A percentile compares a stretch with the other conserved stretches of the same genome.
Evolutionary conservation across 2,329 filamentous ascomycete genomes (phyloP).

Genomic region (Exophiala xenobiotica): DNA sequence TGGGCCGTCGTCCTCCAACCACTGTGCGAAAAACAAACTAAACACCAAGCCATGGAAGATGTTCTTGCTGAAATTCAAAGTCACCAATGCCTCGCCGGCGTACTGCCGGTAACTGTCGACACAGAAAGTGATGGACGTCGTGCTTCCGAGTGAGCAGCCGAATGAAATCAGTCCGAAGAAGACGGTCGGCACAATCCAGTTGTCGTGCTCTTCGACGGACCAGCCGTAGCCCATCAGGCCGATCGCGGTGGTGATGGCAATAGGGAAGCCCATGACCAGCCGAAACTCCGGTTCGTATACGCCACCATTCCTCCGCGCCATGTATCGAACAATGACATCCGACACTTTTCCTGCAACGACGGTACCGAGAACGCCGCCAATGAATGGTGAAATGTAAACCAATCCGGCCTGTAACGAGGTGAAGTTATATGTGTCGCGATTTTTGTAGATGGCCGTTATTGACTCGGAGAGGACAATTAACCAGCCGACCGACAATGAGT

Average conservation of each 20-base stretch:
- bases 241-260: slow-evolving; percentile 73
- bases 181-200: slow-evolving; percentile 87
- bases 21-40: slow-evolving; percentile 80
- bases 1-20: slow-evolving; percentile 73
- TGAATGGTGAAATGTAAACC: slow-evolving; percentile 84
- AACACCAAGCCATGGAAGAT: slow-evolving; percentile 88
- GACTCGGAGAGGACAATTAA: slow-evolving; percentile 91
- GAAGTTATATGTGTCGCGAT: slow-evolving; percentile 72
- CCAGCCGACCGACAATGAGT: slow-evolving; percentile 88
- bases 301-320: slow-evolving; percentile 84
- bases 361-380: slow-evolving; percentile 86
- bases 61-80: slow-evolving; percentile 92
- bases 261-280: slow-evolving; percentile 80
- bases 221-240: slow-evolving; percentile 97
- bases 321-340: slow-evolving; percentile 76
- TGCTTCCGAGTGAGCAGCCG: slow-evolving; percentile 84
- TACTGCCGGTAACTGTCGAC: slow-evolving; percentile 93
- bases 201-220: slow-evolving; percentile 71
- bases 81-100: slow-evolving; percentile 89
- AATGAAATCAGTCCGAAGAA: slow-evolving; percentile 94
- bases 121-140: slow-evolving; percentile 89
- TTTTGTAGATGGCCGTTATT: slow-evolving; percentile 75
- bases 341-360: slow-evolving; percentile 85
- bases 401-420: slow-evolving; percentile 76
- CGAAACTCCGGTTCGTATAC: slow-evolving; percentile 94